A percentile compares a stretch with the other conserved stretches of the same genome.
These are phyloP conservation scores for Spathaspora jeffriesii DNA, from an alignment of 1,139 yeast species.

Conservation along the genomic window DNA sequence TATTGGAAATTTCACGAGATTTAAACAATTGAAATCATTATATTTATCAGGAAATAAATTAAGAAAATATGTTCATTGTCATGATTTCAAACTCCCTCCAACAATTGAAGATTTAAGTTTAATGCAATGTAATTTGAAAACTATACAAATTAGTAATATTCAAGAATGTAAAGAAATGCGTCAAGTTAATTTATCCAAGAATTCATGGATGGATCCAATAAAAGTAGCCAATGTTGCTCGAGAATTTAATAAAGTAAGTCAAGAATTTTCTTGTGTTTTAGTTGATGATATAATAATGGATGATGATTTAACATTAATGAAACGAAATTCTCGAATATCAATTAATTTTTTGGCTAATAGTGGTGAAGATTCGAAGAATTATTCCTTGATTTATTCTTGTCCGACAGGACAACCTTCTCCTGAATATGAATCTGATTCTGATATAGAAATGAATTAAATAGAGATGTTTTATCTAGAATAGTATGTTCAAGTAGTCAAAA, in stretches of 20 bases:
- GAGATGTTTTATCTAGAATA: too few species aligned
- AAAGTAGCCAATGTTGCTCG: conserved; percentile 6
- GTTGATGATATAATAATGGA: conserved; percentile 5
- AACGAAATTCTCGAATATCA: conserved; percentile 3
- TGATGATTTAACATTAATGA: conserved; percentile 5
- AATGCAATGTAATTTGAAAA: conserved; percentile 2
- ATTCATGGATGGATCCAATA: conserved; percentile 4
- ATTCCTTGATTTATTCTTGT: conserved; percentile 8
- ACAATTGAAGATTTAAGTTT: conserved; percentile 2
- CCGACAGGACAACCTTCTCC: not conserved
- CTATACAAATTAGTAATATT: conserved; percentile 2
- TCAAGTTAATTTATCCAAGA: conserved; percentile 4
- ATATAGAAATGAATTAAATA: conserved; percentile 2
- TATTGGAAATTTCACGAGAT: conserved; percentile 1
- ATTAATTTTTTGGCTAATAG: not conserved
- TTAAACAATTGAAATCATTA: conserved; percentile 2
- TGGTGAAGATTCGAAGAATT: not conserved
- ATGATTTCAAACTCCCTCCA: conserved; percentile 3
- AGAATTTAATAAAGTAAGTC: conserved; percentile 1
- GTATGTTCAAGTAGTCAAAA: too few species aligned
- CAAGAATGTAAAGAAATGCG: conserved; percentile 3
- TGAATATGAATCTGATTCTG: conserved; percentile 3
- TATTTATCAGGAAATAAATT: conserved; percentile 3
- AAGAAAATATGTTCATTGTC: not conserved
- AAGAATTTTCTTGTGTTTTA: conserved; percentile 4